Conservation (phyloP, 192 early-diverging fungal species). For the Umbelopsis ramanniana region DNA sequence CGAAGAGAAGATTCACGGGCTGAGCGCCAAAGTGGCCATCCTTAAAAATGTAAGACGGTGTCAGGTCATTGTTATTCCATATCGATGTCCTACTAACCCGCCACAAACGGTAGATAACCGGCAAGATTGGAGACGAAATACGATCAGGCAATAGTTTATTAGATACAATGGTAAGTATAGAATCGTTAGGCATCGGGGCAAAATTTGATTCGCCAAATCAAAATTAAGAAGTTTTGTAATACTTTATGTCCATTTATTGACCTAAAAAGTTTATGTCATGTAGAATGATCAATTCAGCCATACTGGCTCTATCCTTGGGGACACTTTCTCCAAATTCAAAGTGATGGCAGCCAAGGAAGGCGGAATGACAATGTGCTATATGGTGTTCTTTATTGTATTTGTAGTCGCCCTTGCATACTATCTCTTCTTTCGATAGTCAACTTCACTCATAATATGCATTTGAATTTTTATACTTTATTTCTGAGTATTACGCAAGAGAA, state of each 20-base stretch:
- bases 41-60: constrained; percentile 37
- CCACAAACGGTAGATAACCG: constrained; percentile 33
- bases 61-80: neutral
- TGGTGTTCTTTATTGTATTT: constrained; percentile 42
- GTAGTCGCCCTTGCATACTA: constrained; percentile 41
- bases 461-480: constrained; percentile 7
- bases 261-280: constrained; percentile 4
- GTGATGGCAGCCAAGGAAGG: constrained; percentile 45
- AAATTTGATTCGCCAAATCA: neutral
- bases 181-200: neutral
- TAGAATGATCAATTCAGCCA: constrained; percentile 48
- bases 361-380: constrained; percentile 33
- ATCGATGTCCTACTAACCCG: no score
- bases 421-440: constrained; percentile 40
- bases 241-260: constrained; percentile 18
- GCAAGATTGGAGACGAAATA: constrained; percentile 47
- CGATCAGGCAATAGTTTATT: constrained; percentile 38
- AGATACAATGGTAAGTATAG: constrained; percentile 38
- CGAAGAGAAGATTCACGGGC: constrained; percentile 38
- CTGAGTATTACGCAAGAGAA: neutral
- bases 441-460: neutral
- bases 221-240: neutral
- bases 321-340: constrained; percentile 43
- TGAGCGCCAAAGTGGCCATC: constrained; percentile 41
- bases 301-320: constrained; percentile 36